These are phyloP conservation scores for Goffeauzyma gilvescens DNA, from an alignment of 768 basidiomycete genomes.

Conservation along the genomic window DNA sequence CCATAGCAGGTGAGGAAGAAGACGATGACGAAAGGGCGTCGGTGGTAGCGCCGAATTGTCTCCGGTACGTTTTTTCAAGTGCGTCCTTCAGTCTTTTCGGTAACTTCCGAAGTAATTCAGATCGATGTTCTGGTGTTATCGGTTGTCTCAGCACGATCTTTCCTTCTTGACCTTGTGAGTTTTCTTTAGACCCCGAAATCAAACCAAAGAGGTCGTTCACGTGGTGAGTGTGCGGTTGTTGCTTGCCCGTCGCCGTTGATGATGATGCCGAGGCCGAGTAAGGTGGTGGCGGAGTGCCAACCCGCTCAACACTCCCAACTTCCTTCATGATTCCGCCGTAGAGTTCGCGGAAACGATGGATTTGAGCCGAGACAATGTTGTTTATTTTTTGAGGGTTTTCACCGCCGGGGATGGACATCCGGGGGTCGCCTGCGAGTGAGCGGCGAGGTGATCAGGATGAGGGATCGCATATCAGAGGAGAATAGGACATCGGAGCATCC, in stretches of 20 bases:
- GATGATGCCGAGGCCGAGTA: too few species aligned
- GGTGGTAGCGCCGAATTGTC: neutral
- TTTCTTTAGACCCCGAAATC: too few species aligned
- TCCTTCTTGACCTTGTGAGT: too few species aligned
- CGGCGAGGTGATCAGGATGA: too few species aligned
- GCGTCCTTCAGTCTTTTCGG: slow-evolving; percentile 45
- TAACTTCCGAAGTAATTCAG: slow-evolving; percentile 57
- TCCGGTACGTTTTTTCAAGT: slow-evolving; percentile 8
- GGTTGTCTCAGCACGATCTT: slow-evolving; percentile 47
- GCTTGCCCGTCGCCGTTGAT: neutral
- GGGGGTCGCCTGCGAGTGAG: slow-evolving; percentile 48
- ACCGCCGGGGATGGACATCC: slow-evolving; percentile 70
- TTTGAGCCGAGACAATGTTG: slow-evolving; percentile 73
- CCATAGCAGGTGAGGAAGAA: neutral
- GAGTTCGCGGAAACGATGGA: slow-evolving; percentile 60
- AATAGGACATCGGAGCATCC: neutral
- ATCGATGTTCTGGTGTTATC: slow-evolving; percentile 44
- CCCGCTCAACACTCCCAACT: slow-evolving; percentile 36
- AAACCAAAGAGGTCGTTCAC: too few species aligned
- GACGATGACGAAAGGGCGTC: neutral
- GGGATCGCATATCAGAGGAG: neutral
- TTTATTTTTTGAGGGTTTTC: slow-evolving; percentile 88
- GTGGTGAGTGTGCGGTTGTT: neutral
- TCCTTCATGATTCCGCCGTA: slow-evolving; percentile 41
- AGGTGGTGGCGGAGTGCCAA: too few species aligned